Evolutionary conservation across 441 rosid species (phyloP).

Genomic region (Adansonia gregorii): DNA sequence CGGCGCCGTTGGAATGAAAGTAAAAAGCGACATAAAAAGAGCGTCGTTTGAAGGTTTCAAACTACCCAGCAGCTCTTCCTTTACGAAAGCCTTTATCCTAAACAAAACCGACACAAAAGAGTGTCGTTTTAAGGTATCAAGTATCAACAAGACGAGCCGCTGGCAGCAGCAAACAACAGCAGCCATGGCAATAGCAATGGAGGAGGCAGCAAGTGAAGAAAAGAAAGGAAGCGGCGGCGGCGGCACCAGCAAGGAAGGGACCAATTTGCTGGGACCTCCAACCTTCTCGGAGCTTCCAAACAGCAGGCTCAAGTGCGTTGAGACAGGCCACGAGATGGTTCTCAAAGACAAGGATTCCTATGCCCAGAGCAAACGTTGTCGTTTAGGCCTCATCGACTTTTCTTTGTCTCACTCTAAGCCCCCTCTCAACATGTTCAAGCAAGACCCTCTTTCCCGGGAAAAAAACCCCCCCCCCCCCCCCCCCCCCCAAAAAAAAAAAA

Average conservation of each 20-base stretch:
- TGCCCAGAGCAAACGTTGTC: constrained; percentile 80
- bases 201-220: constrained; percentile 40
- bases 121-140: no score
- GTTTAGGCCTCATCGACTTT: constrained; percentile 84
- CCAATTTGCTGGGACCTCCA: constrained; percentile 64
- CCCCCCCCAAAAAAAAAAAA: no score
- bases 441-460: constrained; percentile 80
- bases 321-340: constrained; percentile 89
- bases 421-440: constrained; percentile 89
- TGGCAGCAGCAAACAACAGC: neutral
- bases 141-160: no score
- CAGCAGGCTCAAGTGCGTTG: constrained; percentile 81
- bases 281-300: constrained; percentile 63
- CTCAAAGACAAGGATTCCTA: constrained; percentile 70
- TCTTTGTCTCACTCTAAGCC: constrained; percentile 65
- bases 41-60: neutral
- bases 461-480: no score
- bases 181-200: no score
- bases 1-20: no score
- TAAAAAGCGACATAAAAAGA: no score
- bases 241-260: constrained; percentile 56
- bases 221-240: constrained; percentile 30
- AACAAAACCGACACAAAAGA: no score
- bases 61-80: no score
- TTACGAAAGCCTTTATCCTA: no score